Conservation (phyloP, 2,329 filamentous ascomycete species). For the Aspergillus brasiliensis region DNA sequence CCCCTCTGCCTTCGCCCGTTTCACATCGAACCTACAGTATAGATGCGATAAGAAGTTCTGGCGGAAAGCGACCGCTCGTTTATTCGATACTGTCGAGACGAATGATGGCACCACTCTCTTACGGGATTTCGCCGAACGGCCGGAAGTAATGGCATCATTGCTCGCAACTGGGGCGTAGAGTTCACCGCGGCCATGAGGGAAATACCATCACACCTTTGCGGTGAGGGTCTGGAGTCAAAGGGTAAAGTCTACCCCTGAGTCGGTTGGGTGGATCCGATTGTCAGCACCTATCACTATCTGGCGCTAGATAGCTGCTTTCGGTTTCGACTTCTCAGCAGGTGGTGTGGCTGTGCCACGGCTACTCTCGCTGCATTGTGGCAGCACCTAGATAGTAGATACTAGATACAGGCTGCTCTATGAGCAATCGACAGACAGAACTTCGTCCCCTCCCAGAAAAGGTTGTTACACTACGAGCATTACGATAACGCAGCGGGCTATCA, state of each 20-base stretch:
- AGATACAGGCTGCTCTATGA: too few relatives aligned
- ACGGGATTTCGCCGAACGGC: neutral
- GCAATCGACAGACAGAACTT: neutral
- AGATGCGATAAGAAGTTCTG: neutral
- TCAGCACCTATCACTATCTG: too few relatives aligned
- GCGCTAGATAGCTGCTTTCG: neutral
- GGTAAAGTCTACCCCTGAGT: neutral
- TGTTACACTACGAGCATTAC: neutral
- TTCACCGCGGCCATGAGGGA: neutral
- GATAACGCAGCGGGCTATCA: neutral
- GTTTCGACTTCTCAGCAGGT: neutral
- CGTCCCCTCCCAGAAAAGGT: neutral
- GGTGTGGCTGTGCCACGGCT: neutral
- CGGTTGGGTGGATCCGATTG: neutral
- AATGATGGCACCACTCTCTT: neutral
- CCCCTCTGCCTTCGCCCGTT: neutral
- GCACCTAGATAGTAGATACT: too few relatives aligned
- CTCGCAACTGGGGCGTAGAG: neutral
- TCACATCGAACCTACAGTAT: neutral
- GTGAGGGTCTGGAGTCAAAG: neutral
- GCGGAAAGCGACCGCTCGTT: neutral
- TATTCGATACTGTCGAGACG: neutral
- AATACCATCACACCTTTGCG: neutral
- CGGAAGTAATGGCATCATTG: neutral
- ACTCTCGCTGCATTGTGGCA: too few relatives aligned